A percentile compares a stretch with the other conserved stretches of the same genome.
Conservation (phyloP, 805 yeast species). For the Cyberlindnera americana region DNA sequence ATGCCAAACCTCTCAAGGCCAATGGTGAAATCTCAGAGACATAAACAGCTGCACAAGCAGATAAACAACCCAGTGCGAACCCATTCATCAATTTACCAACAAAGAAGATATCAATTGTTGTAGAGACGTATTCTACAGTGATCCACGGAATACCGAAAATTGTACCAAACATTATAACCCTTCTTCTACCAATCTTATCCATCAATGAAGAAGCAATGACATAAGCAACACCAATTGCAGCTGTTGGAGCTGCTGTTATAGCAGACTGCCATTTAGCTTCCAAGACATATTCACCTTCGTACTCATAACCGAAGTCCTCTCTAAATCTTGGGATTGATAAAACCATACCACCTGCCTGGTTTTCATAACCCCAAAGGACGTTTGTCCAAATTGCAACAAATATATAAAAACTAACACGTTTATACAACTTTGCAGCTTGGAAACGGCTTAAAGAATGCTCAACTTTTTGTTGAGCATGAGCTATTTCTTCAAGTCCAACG, state of each 20-base stretch:
- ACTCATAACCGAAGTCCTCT: constrained; percentile 32
- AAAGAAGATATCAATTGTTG: constrained; percentile 34
- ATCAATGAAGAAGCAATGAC: constrained; percentile 21
- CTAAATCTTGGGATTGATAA: constrained; percentile 34
- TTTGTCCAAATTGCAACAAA: constrained; percentile 35
- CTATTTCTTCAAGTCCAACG: constrained; percentile 9
- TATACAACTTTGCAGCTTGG: constrained; percentile 37
- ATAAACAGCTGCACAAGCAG: constrained; percentile 35
- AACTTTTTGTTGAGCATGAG: constrained; percentile 16
- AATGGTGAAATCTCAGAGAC: constrained; percentile 40
- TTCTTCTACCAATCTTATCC: constrained; percentile 35
- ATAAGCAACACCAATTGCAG: constrained; percentile 32
- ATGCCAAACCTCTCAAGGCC: constrained; percentile 34
- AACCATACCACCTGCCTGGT: constrained; percentile 36
- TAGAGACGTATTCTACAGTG: constrained; percentile 37
- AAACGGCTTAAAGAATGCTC: constrained; percentile 15
- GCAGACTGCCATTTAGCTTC: constrained; percentile 44
- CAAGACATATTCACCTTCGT: constrained; percentile 31
- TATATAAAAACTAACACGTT: constrained; percentile 38
- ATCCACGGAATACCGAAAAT: constrained; percentile 33
- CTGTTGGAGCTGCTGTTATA: constrained; percentile 32
- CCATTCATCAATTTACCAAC: constrained; percentile 41
- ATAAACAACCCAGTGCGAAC: constrained; percentile 38
- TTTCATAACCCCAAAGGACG: constrained; percentile 42
- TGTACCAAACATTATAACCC: constrained; percentile 29